Percentiles rank a stretch among this genome's conserved stretches.
phyloP scores from a whole-genome alignment of 257 asterid species.

The Craterostigma plantagineum region DNA sequence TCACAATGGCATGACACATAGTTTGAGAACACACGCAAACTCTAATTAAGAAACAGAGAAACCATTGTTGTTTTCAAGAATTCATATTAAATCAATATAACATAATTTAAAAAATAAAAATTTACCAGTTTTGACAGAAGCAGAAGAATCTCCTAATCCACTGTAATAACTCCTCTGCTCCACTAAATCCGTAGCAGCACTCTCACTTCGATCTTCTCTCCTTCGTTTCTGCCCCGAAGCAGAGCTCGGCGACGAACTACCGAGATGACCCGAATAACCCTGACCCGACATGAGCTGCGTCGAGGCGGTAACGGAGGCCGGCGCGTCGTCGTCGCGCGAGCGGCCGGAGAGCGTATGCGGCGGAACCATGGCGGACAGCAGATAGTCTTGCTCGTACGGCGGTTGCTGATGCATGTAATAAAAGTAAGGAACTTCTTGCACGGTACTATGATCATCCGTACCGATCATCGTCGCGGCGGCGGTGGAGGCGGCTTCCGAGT shows the following conservation, averaged over 20 bases:
- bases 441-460: not conserved
- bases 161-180: too few species aligned
- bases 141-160: too few species aligned
- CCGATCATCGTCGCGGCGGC: not conserved
- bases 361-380: slow-evolving; percentile 11
- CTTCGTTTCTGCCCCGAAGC: slow-evolving; percentile 40
- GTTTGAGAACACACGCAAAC: too few species aligned
- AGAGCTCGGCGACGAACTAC: slow-evolving; percentile 4
- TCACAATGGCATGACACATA: too few species aligned
- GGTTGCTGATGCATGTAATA: not conserved
- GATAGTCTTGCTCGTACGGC: slow-evolving; percentile 9
- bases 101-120: too few species aligned
- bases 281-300: slow-evolving; percentile 19
- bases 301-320: slow-evolving; percentile 35
- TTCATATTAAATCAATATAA: too few species aligned
- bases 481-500: slow-evolving; percentile 2
- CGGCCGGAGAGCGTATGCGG: slow-evolving; percentile 15
- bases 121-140: too few species aligned
- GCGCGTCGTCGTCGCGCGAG: slow-evolving; percentile 21
- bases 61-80: too few species aligned
- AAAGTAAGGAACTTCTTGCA: too few species aligned
- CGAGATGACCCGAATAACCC: slow-evolving; percentile 11
- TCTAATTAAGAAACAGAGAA: too few species aligned
- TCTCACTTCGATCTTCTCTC: slow-evolving; percentile 8
- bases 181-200: too few species aligned